These are phyloP conservation scores for Cutaneotrichosporon sp. DNA, from an alignment of 1,284 basidiomycete species.

Conservation along the genomic window DNA sequence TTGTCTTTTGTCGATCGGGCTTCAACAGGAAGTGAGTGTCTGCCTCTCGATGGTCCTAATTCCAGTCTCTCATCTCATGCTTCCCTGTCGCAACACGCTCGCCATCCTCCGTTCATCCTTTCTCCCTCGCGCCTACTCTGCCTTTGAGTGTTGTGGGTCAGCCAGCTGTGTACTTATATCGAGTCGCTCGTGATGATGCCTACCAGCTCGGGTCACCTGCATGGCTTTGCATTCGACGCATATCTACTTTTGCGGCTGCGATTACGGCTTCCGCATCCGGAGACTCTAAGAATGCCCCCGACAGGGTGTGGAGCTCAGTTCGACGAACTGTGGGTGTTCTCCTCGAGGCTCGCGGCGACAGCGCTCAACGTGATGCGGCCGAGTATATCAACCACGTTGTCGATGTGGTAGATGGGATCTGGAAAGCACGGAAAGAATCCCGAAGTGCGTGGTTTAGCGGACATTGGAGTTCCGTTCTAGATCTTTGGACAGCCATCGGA, in stretches of 20 bases:
- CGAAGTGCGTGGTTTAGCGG: conserved; percentile 26
- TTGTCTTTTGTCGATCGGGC: conserved; percentile 14
- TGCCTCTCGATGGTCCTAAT: neutral
- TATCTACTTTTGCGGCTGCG: conserved; percentile 6
- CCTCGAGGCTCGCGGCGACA: conserved; percentile 11
- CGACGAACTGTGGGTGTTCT: conserved; percentile 6
- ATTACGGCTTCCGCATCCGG: conserved; percentile 1
- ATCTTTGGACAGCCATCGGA: conserved; percentile 42
- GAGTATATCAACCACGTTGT: conserved; percentile 20
- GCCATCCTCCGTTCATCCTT: neutral
- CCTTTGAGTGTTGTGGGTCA: neutral
- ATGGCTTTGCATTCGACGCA: conserved; percentile 10
- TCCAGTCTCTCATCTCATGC: conserved; percentile 2
- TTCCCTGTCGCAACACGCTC: conserved; percentile 4
- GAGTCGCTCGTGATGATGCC: neutral
- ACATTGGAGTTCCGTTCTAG: conserved; percentile 30
- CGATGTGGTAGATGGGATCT: conserved; percentile 22
- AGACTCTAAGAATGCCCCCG: conserved; percentile 6
- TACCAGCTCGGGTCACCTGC: neutral
- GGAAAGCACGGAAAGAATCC: conserved; percentile 16
- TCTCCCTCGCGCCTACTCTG: conserved; percentile 11
- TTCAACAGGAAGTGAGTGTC: conserved; percentile 13
- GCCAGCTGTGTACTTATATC: conserved; percentile 10
- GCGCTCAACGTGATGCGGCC: conserved; percentile 17
- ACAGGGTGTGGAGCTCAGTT: conserved; percentile 13